Base-by-base conservation (phyloP, 768 basidiomycete genomes). In the Saitozyma sp. region DNA sequence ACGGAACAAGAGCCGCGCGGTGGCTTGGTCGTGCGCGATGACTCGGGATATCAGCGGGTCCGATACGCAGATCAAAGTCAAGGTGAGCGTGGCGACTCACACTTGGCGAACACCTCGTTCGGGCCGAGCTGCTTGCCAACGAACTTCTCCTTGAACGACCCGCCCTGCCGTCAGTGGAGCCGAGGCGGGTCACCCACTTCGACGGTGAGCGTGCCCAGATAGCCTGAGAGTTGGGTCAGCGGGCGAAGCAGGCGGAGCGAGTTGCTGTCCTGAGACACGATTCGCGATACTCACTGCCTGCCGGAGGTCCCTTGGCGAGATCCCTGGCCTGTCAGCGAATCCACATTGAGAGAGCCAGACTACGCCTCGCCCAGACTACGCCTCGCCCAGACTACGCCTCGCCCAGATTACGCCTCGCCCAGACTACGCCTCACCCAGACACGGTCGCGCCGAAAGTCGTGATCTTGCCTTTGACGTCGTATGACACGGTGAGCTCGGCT, bases 191-290 rank as follows among this genome's bases (percentile, higher is more conserved):
- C 10, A 41, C 74, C 58, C 46, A 79, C 78, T 50, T 69, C 70
- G 29, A 79, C 71, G 2, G 68, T 61, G 41, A 79, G 63, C 6
- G 76, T 77, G n/a, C 78, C 78, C 1, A 77, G 64, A 54, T 76
- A 79, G 42, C 63, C 76, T 77, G 50, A 19, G 13, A 17, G 37
- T 51, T 48, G 29, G 29, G 29, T 55, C 50, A 52, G 29, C 55
- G 14, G 6, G 6, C 29, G 29, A 29, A 29, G 2, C 45, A 10
- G 14, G 8, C 13, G 10, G 17, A 50, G 55, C 42, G 3, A 20
- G 42, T 43, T 42, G 8, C 2, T 16, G 49, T 8, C 19, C 50
- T 9, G 42, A 16, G 19, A 6, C 29, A 29, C 5, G 29, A 29
- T 29, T 2, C 29, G 29, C 5, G 29, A 29, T 29, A 73, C 77